Base-by-base conservation (phyloP, 2,329 filamentous ascomycete species). In the Leptographium lundbergii region DNA sequence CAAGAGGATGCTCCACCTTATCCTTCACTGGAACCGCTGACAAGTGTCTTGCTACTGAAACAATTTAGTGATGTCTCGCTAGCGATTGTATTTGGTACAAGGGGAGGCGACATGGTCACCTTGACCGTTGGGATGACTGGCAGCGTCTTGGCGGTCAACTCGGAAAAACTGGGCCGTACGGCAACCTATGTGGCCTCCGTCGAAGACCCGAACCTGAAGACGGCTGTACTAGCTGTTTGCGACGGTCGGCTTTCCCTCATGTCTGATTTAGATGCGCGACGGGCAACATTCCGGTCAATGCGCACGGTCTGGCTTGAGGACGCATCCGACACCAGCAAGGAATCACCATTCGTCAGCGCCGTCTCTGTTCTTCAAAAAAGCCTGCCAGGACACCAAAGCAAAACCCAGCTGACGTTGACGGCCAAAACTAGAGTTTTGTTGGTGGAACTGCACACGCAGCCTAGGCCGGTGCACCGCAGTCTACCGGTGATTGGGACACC, bases 251-350 rank as follows among this genome's bases (percentile, higher is more conserved):
- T 82, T 2, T 65, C 74, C 2, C 66, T 79, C 48, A 67, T 81
- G 48, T 71, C 72, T 24, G 68, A 72, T 34, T 72, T 71, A 51
- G 72, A 71, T 19, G 59, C 39, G 54, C 56, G 22, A 50, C 63
- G 14, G n/a, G 64, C 58, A 24, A 56, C 61, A 25, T 78, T 77
- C 57, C 68, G 70, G 54, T 67, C 69, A 2, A 79, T 74, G 60
- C 68, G 73, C 14, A 71, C 71, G 54, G 71, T 85, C 17, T 81
- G 78, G 74, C 71, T 77, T 1, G 78, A 78, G 2, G 78, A 83
- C 64, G 73, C 72, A 1, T 73, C 72, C 39, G 74, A 81, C 51
- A 67, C 72, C 9, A 74, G 71, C 39, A 71, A 78, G 62, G 66
- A 69, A 10, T 73, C 78, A 4, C 76, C 79, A 2, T 71, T 71